Base-by-base conservation (phyloP, 306 rosid genomes). In the Acmispon strigosus region DNA sequence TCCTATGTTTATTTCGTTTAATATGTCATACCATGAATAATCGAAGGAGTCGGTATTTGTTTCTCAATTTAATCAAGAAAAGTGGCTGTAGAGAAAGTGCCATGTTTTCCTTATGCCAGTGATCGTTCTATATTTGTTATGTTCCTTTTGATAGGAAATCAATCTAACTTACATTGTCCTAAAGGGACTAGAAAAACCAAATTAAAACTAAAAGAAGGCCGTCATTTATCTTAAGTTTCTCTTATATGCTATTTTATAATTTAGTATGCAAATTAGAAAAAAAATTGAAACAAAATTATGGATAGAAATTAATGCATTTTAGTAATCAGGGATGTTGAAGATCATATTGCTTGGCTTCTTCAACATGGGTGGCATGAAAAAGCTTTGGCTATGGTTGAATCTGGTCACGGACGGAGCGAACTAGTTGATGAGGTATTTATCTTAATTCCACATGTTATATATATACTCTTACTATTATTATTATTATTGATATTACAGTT, bases 261-360 rank as follows among this genome's bases (percentile, higher is more conserved):
- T n/a, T 47, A 16, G 55, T 48, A 4, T 55, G 43, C 51, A 19
- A 52, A 52, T 41, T 39, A 13, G 19, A 63, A 41, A 62, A 27
- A 73, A 51, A 42, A 11, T 1, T 1, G 14, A 44, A 44, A 65
- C 32, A n/a, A 55, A 53, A 45, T 5, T 5, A 14, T 43, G 34
- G 60, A 13, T 42, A 76, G 43, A 39, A 39, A 8, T 39, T 39
- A 7, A 39, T 39, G 43, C 66, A 13, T 80, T 62, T 56, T 70
- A 24, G 64, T 80, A 70, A 39, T 63, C 78, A 92, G 97, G 88
- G 97, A 92, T 84, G 80, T 96, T n/a, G 96, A 92, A 79, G 97
- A 92, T 87, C 97, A 92, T 80, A 92, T 92, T 73, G 83, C 97
- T 22, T 92, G 97, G 97, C 91, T 92, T 79, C 94, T 92, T 79